phyloP scores from a whole-genome alignment of 2,329 filamentous ascomycete species.

The Xylaria hypoxylon region DNA sequence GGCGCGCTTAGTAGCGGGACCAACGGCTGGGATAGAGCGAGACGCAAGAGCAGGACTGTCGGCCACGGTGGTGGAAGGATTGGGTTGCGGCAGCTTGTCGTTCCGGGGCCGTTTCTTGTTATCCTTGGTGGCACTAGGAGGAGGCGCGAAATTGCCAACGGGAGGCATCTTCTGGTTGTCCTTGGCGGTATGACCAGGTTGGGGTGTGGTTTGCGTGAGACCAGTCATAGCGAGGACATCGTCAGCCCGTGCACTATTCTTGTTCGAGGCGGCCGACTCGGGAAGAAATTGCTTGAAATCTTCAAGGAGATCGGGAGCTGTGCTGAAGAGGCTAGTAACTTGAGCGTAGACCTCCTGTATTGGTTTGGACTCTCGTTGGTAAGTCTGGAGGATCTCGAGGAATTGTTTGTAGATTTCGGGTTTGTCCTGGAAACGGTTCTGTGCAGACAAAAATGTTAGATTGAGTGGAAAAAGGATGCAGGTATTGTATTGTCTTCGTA shows the following conservation, averaged over 20 bases:
- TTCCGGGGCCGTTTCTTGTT: constrained; percentile 84
- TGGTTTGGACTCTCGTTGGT: constrained; percentile 96
- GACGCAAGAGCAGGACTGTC: constrained; percentile 56
- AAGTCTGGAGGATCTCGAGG: constrained; percentile 96
- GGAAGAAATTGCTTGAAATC: constrained; percentile 99
- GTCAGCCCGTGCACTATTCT: constrained; percentile 70
- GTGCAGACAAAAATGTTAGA: constrained; percentile 37
- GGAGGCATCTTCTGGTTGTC: constrained; percentile 87
- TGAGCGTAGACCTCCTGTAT: constrained; percentile 99
- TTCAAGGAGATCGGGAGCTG: constrained; percentile 92
- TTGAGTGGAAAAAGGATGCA: constrained; percentile 4
- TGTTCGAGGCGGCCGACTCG: constrained; percentile 76
- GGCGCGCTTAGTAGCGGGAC: constrained; percentile 69
- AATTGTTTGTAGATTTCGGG: constrained; percentile 99
- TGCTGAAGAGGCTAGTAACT: constrained; percentile 92
- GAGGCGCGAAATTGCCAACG: constrained; percentile 91
- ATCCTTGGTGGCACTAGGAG: constrained; percentile 84
- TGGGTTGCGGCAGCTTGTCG: constrained; percentile 64
- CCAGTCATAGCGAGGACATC: constrained; percentile 72
- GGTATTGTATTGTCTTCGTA: constrained; percentile 32
- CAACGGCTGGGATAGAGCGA: constrained; percentile 53
- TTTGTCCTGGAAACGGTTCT: constrained; percentile 97
- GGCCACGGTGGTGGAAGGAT: constrained; percentile 58
- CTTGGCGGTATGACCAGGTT: constrained; percentile 60
- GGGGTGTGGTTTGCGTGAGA: constrained; percentile 64